Evolutionary conservation across 495 filamentous ascomycete genomes (phyloP), one percentile per base, ranked within the genome.

Genomic region (Astrothelium subdiscretum): DNA sequence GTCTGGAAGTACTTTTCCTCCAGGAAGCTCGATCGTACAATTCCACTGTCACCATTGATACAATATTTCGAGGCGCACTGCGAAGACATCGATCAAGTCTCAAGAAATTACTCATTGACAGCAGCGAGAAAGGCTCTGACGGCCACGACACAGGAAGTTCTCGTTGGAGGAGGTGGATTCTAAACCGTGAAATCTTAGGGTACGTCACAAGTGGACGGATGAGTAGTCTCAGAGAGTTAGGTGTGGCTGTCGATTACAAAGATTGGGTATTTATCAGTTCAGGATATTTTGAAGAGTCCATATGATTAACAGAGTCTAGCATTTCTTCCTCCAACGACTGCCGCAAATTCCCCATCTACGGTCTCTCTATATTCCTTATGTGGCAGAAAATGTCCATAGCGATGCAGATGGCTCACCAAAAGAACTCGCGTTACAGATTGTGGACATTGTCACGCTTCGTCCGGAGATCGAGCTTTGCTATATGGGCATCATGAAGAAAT

Each of bases 201-300:
- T 96, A 90, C 69, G 79, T 97, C 31, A 92, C 85, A 2, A 89
- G 88, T 71, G 90, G 90, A 5, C 84, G 85, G 57, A 95, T 96
- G 90, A 79, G 76, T 3, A 83, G 80, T 60, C 71, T 96, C 40
- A 80, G 80, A 51, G 91, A 96, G 70, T 74, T 96, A 12, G 86
- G 87, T 3, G 84, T 91, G 67, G 82, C 84, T 2, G 79, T 96
- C 57, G 84, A 91, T 61, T 90, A 87, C 71, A 87, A 82, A 63
- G 89, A 96, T 68, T 97, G 92, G 91, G 90, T 95, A 80, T 76
- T 84, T 60, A 48, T 62, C 31, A 27, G 18, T 18, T 42, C 63
- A 63, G 5, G 1, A 58, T 52, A 12, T 3, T 40, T 58, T 44
- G 43, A 52, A 43, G 8, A 58, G 61, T 64, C 70, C 12, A 11